Base-by-base conservation (phyloP, 2,329 filamentous ascomycete species). In the Paracoccidioides brasiliensis region DNA sequence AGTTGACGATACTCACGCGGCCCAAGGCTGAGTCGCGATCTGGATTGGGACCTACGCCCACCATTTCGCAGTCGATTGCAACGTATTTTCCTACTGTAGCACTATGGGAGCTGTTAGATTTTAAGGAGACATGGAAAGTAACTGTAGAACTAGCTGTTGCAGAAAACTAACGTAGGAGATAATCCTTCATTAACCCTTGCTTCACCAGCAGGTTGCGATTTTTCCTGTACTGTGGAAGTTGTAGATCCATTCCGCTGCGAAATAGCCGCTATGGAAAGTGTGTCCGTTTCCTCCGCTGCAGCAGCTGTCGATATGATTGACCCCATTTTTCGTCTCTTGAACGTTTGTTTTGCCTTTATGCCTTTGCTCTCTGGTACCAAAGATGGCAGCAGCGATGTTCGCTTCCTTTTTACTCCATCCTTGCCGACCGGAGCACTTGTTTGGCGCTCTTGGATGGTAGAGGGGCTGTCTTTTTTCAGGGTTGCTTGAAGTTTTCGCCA, bases 61-160 rank as follows among this genome's bases (percentile, higher is more conserved):
- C 93, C 93, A 98, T 98, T 73, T 98, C 93, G 70, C 93, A 98
- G 74, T 98, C 93, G 49, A 98, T 81, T 22, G 88, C 86, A 44
- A 98, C 74, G 69, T 95, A 98, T 77, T 93, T 95, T 53, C 91
- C 93, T 22, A 90, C 74, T 54, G 89, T 81, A 40, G 85, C 72
- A 5, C 78, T 80, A 30, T 74, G 69, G 41, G 33, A 37, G 22
- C 44, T 55, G 38, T 54, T 64, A 62, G 50, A 48, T 54, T 42
- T 9, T n/a, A 22, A 2, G 22, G 22, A 22, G 22, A 22, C 22
- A 22, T 22, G 4, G 14, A 32, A 41, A 12, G 35, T 53, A 48
- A 9, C 10, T 5, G 8, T 35, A 4, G 12, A 9, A 22, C 32
- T 8, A 55, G 5, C 48, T 42, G 33, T 8, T 44, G 35, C 50